phyloP scores from a whole-genome alignment of 2,329 filamentous ascomycete species.

The Aspergillus persii region DNA sequence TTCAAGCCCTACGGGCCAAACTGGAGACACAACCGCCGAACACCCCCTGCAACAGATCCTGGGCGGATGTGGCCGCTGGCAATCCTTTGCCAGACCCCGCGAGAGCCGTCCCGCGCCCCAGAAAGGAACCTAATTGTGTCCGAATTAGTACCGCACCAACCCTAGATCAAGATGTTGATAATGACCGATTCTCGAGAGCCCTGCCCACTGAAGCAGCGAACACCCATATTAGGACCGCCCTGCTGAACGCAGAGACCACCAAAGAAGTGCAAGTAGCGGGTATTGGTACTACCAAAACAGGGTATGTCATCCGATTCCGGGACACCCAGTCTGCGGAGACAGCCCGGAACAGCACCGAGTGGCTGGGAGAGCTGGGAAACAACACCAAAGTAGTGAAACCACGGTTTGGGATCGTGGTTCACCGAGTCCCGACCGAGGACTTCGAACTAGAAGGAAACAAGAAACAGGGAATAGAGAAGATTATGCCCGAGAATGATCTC shows the following conservation, averaged over 20 bases:
- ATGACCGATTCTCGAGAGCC: neutral
- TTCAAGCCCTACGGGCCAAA: neutral
- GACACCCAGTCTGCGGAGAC: constrained; percentile 15
- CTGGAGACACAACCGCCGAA: neutral
- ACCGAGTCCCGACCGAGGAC: too few relatives aligned
- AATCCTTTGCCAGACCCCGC: neutral
- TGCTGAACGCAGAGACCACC: neutral
- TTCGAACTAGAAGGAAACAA: too few relatives aligned
- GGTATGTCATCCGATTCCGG: constrained; percentile 25
- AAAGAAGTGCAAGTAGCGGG: constrained; percentile 17
- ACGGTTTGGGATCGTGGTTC: too few relatives aligned
- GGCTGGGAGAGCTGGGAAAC: too few relatives aligned
- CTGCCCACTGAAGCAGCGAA: neutral
- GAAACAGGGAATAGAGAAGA: too few relatives aligned
- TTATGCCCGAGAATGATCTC: too few relatives aligned
- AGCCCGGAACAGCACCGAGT: too few relatives aligned
- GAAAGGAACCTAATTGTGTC: neutral
- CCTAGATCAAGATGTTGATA: neutral
- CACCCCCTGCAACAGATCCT: neutral
- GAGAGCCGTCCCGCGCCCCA: neutral
- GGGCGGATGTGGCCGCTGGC: neutral
- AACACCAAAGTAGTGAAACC: too few relatives aligned
- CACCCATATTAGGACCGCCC: neutral
- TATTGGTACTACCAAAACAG: constrained; percentile 19
- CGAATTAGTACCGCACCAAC: neutral